Percentiles rank a stretch among this genome's conserved stretches.
phyloP scores from a whole-genome alignment of 176 grass and related monocot species.

The Tillandsia fasciculata region DNA sequence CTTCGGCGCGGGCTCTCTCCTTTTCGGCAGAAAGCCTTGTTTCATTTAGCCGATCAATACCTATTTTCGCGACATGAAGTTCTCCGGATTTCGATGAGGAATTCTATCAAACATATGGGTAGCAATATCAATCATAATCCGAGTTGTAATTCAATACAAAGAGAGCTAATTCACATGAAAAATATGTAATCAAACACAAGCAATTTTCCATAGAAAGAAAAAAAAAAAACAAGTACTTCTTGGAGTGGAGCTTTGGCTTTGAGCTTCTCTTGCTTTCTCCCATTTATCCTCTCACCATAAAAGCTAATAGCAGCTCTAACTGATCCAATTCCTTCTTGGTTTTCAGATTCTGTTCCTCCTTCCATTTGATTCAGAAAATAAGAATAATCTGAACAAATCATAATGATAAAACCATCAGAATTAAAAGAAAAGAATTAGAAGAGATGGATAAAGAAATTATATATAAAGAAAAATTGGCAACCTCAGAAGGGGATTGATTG shows the following conservation, averaged over 20 bases:
- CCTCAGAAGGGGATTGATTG: neutral
- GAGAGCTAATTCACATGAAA: constrained; percentile 3
- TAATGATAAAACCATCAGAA: neutral
- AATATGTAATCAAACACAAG: neutral
- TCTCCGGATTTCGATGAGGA: constrained; percentile 33
- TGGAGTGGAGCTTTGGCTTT: constrained; percentile 15
- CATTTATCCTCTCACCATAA: constrained; percentile 63
- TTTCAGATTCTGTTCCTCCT: constrained; percentile 27
- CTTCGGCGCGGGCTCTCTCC: constrained; percentile 43
- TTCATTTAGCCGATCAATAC: constrained; percentile 32
- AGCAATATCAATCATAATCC: neutral
- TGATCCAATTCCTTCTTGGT: constrained; percentile 34
- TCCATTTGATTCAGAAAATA: constrained; percentile 33
- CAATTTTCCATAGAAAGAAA: neutral
- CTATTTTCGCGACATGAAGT: constrained; percentile 23
- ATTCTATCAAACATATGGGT: constrained; percentile 19
- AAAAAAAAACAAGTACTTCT: constrained; percentile 33
- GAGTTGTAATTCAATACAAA: neutral
- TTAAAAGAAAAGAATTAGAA: constrained; percentile 13
- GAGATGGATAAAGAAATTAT: constrained; percentile 14
- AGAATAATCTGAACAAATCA: constrained; percentile 1
- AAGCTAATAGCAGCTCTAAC: constrained; percentile 61
- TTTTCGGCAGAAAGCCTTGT: constrained; percentile 37
- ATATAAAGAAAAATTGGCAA: neutral
- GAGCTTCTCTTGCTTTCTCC: constrained; percentile 36